Percentiles rank a stretch among this genome's conserved stretches.
Evolutionary conservation across 139 green algal species (phyloP).

Genomic region (Closterium sp.): DNA sequence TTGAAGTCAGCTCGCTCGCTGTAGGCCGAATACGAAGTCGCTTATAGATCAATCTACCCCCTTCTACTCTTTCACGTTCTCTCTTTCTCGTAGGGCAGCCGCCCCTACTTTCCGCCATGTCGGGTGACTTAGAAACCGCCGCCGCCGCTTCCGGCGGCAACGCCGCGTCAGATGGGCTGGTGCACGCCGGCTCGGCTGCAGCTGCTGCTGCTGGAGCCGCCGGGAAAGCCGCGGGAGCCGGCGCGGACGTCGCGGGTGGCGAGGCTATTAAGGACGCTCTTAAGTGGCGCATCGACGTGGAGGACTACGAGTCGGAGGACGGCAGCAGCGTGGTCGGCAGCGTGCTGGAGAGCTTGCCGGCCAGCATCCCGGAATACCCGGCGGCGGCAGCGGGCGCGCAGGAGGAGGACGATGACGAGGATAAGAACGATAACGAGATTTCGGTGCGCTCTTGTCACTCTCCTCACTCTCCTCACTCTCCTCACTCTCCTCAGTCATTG

Average conservation of each 20-base stretch:
- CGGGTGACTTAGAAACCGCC: neutral
- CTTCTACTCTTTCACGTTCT: neutral
- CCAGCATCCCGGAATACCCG: neutral
- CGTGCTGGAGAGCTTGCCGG: conserved; percentile 1
- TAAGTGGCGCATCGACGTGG: conserved; percentile 9
- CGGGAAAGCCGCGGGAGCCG: neutral
- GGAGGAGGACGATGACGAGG: neutral
- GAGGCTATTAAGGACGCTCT: neutral
- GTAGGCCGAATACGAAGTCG: too few species aligned
- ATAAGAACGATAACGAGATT: neutral
- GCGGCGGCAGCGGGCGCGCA: too few species aligned
- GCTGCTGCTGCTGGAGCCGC: neutral
- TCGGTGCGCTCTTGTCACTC: neutral
- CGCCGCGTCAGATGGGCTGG: neutral
- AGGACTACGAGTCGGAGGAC: conserved; percentile 4
- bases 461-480: too few species aligned
- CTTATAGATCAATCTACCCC: too few species aligned
- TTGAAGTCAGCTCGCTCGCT: too few species aligned
- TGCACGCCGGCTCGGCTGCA: too few species aligned
- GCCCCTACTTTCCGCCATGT: neutral
- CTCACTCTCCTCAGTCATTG: too few species aligned
- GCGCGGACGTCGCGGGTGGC: neutral
- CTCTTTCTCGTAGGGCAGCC: neutral
- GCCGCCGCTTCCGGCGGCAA: neutral
- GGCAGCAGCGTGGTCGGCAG: neutral